Evolutionary conservation across 257 asterid genomes (phyloP).

Genomic region (Gentiana macrophylla): DNA sequence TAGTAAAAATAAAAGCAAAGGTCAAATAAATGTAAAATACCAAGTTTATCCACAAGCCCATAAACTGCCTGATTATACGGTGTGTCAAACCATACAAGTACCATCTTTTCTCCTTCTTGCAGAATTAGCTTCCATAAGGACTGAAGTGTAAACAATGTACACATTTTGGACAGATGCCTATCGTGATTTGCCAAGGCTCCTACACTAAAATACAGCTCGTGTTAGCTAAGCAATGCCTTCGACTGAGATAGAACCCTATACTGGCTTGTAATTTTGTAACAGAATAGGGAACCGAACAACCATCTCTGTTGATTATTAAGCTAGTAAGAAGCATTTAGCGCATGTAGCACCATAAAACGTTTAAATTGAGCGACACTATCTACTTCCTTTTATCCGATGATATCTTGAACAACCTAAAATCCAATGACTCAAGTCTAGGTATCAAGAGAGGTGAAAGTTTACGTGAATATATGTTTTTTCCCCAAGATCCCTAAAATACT

Average conservation of each 20-base stretch:
- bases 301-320: no score
- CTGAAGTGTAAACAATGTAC: constrained; percentile 73
- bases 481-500: no score
- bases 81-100: constrained; percentile 93
- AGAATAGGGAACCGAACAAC: background rate
- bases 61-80: constrained; percentile 97
- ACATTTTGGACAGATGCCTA: constrained; percentile 64
- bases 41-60: constrained; percentile 95
- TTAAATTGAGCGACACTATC: no score
- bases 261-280: background rate
- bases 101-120: constrained; percentile 97
- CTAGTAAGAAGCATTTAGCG: no score
- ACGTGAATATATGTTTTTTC: no score
- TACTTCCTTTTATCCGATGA: no score
- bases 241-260: background rate
- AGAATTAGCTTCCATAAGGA: constrained; percentile 82
- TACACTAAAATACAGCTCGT: constrained; percentile 29
- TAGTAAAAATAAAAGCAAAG: no score
- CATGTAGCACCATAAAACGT: no score
- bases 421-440: no score
- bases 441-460: no score
- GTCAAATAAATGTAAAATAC: constrained; percentile 16
- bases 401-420: no score
- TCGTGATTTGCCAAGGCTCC: constrained; percentile 47
- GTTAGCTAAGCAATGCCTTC: constrained; percentile 6